phyloP scores from a whole-genome alignment of 2,329 filamentous ascomycete species.

The Calonectria honghensis region DNA sequence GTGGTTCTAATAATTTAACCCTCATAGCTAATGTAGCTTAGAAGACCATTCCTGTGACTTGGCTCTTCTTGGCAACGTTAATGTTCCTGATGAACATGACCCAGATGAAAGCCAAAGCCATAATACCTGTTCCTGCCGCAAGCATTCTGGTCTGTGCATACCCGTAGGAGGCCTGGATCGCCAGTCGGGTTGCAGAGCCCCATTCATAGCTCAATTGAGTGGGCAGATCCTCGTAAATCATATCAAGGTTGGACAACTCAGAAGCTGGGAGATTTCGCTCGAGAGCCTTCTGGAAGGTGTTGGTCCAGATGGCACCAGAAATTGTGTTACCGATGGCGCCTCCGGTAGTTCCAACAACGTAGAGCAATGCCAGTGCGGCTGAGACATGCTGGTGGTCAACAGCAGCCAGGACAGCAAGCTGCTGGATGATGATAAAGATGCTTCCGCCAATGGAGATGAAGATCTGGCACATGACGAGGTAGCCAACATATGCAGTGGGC shows the following conservation, averaged over 20 bases:
- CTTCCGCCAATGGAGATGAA: constrained; percentile 71
- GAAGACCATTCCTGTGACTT: constrained; percentile 72
- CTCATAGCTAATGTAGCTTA: constrained; percentile 53
- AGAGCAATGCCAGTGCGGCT: constrained; percentile 55
- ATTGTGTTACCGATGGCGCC: constrained; percentile 56
- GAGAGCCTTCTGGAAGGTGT: constrained; percentile 64
- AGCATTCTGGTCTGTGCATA: constrained; percentile 71
- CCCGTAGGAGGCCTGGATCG: constrained; percentile 76
- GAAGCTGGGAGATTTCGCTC: constrained; percentile 68
- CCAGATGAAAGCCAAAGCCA: constrained; percentile 60
- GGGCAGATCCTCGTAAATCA: constrained; percentile 72
- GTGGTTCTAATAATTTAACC: background rate
- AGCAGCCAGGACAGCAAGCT: constrained; percentile 55
- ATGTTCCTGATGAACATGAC: constrained; percentile 69
- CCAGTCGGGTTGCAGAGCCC: constrained; percentile 68
- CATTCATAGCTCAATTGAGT: constrained; percentile 70
- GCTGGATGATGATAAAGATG: constrained; percentile 66
- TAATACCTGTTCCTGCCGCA: constrained; percentile 59
- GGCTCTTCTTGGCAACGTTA: constrained; percentile 68
- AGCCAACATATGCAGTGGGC: constrained; percentile 63
- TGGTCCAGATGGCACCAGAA: constrained; percentile 58
- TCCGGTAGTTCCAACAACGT: constrained; percentile 54
- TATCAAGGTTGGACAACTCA: constrained; percentile 58
- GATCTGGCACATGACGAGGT: constrained; percentile 71
- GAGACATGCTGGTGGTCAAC: constrained; percentile 59